A percentile compares a stretch with the other conserved stretches of the same genome.
phyloP scores from a whole-genome alignment of 345 rosid species.

The Hypericum androsaemum region DNA sequence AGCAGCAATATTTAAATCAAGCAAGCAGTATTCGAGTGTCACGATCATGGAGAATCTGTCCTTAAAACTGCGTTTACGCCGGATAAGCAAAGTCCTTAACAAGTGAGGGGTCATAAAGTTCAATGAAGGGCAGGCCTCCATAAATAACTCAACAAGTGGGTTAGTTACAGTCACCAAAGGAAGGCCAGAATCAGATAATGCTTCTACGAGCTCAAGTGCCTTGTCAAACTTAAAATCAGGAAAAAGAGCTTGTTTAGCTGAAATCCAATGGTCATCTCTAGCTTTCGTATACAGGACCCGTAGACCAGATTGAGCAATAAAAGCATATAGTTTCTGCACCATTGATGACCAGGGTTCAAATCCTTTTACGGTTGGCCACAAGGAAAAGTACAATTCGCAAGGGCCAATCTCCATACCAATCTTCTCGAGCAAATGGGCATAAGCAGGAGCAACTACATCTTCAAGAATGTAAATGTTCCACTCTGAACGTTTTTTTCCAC shows the following conservation, averaged over 20 bases:
- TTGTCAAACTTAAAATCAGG: conserved; percentile 73
- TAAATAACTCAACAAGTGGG: conserved; percentile 55
- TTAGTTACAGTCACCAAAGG: conserved; percentile 57
- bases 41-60: conserved; percentile 51
- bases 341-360: conserved; percentile 92
- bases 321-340: conserved; percentile 56
- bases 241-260: conserved; percentile 79
- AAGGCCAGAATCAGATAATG: conserved; percentile 75
- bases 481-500: conserved; percentile 84
- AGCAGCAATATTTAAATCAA: conserved; percentile 51
- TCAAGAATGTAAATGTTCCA: conserved; percentile 88
- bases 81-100: conserved; percentile 56
- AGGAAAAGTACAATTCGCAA: conserved; percentile 63
- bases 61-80: conserved; percentile 62
- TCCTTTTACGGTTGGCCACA: conserved; percentile 64
- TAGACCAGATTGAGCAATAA: conserved; percentile 58
- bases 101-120: conserved; percentile 71
- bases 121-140: conserved; percentile 59
- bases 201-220: conserved; percentile 61
- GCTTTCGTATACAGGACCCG: conserved; percentile 76
- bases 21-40: conserved; percentile 82
- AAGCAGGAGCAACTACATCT: conserved; percentile 78
- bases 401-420: conserved; percentile 74
- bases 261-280: conserved; percentile 87
- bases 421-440: conserved; percentile 81